Conservation (phyloP, 2,329 filamentous ascomycete species). For the Aspergillus unguis region DNA sequence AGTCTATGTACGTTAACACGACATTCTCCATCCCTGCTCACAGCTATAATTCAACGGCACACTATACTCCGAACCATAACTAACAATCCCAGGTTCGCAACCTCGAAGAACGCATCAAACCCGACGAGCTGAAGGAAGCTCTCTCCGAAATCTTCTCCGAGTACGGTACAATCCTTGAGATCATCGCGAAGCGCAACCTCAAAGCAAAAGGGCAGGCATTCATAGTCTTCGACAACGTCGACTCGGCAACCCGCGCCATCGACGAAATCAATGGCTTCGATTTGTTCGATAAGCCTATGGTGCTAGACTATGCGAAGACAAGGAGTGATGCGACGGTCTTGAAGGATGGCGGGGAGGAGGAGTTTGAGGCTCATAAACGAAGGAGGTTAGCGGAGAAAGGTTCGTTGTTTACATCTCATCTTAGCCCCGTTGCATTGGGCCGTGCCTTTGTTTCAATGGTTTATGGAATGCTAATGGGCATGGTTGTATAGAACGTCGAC, state of each 20-base stretch:
- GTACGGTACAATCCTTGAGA: constrained; percentile 80
- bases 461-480: not conserved
- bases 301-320: constrained; percentile 74
- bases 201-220: constrained; percentile 96
- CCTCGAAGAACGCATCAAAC: constrained; percentile 87
- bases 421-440: not conserved
- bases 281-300: constrained; percentile 87
- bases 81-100: constrained; percentile 59
- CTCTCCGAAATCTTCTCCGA: constrained; percentile 78
- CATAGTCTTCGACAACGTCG: constrained; percentile 79
- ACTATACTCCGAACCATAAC: constrained; percentile 10
- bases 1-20: constrained; percentile 38
- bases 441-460: not conserved
- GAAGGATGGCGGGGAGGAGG: constrained; percentile 68
- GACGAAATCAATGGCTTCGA: constrained; percentile 91
- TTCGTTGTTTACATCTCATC: constrained; percentile 36
- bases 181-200: constrained; percentile 84
- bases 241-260: constrained; percentile 75
- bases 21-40: not conserved
- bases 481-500: constrained; percentile 61
- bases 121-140: constrained; percentile 69
- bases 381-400: constrained; percentile 85
- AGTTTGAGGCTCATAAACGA: constrained; percentile 82
- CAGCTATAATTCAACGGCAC: no score
- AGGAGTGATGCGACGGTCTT: constrained; percentile 84